These are phyloP conservation scores for Fraxinus floribunda DNA, from an alignment of 305 asterid species.

Conservation along the genomic window DNA sequence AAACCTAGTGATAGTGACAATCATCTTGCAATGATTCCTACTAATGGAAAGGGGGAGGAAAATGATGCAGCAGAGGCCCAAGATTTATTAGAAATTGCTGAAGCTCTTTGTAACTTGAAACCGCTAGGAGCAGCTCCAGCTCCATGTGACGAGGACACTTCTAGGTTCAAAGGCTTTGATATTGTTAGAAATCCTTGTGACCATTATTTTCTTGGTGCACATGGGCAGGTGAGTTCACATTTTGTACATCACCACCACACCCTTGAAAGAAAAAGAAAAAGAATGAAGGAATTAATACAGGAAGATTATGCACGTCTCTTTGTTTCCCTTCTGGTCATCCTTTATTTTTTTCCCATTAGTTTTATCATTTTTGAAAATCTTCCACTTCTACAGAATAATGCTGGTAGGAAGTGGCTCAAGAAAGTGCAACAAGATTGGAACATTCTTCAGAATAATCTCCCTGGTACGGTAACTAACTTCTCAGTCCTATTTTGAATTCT, in stretches of 20 bases:
- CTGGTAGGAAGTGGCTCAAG: conserved; percentile 91
- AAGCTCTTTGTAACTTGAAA: conserved; percentile 46
- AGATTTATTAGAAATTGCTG: conserved; percentile 45
- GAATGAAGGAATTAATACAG: not conserved
- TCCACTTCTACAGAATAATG: conserved; percentile 26
- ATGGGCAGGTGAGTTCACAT: conserved; percentile 61
- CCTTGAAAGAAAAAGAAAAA: not conserved
- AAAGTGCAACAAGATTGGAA: conserved; percentile 94
- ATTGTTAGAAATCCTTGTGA: conserved; percentile 73
- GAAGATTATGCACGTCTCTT: conserved; percentile 9
- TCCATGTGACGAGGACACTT: conserved; percentile 32
- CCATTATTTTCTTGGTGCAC: conserved; percentile 67
- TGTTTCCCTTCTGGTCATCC: not conserved
- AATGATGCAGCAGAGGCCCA: conserved; percentile 36
- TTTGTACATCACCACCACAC: not conserved
- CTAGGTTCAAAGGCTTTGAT: conserved; percentile 79
- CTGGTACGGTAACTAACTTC: conserved; percentile 49
- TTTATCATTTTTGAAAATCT: not conserved
- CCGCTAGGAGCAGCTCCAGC: conserved; percentile 35
- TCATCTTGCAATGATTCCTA: conserved; percentile 38
- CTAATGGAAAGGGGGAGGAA: conserved; percentile 41
- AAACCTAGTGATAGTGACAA: conserved; percentile 38
- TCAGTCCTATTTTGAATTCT: conserved; percentile 12
- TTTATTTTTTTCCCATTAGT: not conserved
- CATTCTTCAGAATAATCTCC: conserved; percentile 88